These are phyloP conservation scores for Aureobasidium musti DNA, from an alignment of 2,329 filamentous ascomycete species.

Conservation along the genomic window DNA sequence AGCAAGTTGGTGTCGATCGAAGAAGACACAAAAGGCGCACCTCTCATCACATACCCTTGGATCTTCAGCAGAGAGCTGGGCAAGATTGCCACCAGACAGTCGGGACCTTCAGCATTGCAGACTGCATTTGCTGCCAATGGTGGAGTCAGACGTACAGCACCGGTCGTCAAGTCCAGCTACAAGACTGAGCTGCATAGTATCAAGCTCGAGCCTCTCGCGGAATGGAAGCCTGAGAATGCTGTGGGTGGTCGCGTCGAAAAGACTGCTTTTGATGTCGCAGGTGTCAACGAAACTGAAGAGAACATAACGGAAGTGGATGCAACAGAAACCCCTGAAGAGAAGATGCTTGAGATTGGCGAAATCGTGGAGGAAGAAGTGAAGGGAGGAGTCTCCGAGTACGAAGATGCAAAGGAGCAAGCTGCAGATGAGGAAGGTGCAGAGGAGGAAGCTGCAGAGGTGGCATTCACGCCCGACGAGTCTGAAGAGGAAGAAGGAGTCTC, in stretches of 20 bases:
- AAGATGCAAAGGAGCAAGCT: neutral
- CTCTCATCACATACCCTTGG: slow-evolving; percentile 94
- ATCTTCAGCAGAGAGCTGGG: slow-evolving; percentile 74
- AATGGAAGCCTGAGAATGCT: slow-evolving; percentile 19
- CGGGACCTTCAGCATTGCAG: neutral
- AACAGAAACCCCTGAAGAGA: too few species aligned
- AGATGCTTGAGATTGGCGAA: neutral
- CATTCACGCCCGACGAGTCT: too few species aligned
- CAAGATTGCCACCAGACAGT: slow-evolving; percentile 56
- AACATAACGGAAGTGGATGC: neutral
- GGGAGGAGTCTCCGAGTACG: neutral
- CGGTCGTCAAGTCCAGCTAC: neutral
- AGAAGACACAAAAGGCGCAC: slow-evolving; percentile 57
- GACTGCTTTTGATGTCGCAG: neutral
- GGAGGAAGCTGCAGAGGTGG: neutral
- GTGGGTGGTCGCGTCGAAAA: slow-evolving; percentile 5
- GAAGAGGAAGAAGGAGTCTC: neutral
- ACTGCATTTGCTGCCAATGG: neutral
- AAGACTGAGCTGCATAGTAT: neutral
- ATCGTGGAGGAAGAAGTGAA: too few species aligned
- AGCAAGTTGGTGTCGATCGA: slow-evolving; percentile 49
- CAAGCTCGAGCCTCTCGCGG: slow-evolving; percentile 12
- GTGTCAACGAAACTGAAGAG: neutral
- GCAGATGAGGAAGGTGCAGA: neutral
- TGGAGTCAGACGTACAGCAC: neutral